A percentile compares a stretch with the other conserved stretches of the same genome.
phyloP scores from a whole-genome alignment of 225 moss, liverwort and hornwort species.

The Polytrichum formosum region DNA sequence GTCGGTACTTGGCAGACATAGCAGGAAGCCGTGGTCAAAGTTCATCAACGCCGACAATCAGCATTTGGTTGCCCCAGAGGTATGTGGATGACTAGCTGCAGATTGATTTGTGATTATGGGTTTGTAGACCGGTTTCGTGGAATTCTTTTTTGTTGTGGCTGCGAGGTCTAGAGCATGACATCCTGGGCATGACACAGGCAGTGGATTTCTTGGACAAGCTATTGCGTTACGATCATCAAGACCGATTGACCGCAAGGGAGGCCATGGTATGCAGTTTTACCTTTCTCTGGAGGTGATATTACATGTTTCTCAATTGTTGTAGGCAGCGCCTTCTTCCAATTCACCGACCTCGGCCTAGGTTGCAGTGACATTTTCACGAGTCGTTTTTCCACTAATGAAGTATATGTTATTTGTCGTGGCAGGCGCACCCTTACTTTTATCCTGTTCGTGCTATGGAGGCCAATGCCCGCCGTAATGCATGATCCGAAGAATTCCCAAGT shows the following conservation, averaged over 20 bases:
- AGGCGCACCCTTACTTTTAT: constrained; percentile 79
- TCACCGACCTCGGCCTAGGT: too few relatives aligned
- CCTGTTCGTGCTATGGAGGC: constrained; percentile 70
- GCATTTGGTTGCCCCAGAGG: constrained; percentile 81
- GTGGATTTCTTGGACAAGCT: constrained; percentile 42
- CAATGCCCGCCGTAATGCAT: constrained; percentile 53
- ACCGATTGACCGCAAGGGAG: constrained; percentile 31
- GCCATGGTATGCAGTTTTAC: constrained; percentile 26
- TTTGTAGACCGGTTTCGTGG: too few relatives aligned
- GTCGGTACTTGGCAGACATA: constrained; percentile 28
- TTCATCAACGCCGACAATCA: constrained; percentile 76
- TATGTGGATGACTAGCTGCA: constrained; percentile 6
- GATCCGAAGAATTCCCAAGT: constrained; percentile 20
- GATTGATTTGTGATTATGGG: background rate
- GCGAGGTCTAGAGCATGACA: too few relatives aligned
- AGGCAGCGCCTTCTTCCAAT: too few relatives aligned
- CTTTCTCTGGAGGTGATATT: background rate
- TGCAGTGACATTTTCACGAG: background rate
- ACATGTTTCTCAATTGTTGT: too few relatives aligned
- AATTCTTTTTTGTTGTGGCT: too few relatives aligned
- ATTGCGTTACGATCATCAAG: constrained; percentile 35
- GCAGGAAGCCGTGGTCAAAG: constrained; percentile 70
- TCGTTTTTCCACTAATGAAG: background rate
- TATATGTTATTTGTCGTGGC: constrained; percentile 11
- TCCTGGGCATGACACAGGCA: constrained; percentile 12